Conservation (phyloP, 257 asterid genomes). For the Solanum virginianum region DNA sequence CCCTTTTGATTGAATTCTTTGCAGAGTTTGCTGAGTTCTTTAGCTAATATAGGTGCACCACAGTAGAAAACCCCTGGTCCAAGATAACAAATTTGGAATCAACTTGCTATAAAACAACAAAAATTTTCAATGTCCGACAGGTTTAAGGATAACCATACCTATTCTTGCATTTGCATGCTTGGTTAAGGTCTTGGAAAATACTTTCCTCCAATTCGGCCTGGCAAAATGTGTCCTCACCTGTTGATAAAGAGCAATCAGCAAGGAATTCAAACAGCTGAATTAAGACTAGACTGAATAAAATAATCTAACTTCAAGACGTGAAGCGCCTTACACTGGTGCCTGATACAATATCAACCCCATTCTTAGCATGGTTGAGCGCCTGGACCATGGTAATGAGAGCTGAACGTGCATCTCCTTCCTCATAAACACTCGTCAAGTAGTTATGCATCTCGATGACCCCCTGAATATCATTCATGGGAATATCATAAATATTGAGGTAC, state of each 20-base stretch:
- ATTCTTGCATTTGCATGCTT: slow-evolving; percentile 91
- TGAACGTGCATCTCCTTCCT: slow-evolving; percentile 97
- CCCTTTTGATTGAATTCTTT: slow-evolving; percentile 83
- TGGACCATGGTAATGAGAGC: slow-evolving; percentile 98
- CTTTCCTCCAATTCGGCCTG: slow-evolving; percentile 97
- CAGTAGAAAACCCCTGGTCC: slow-evolving; percentile 87
- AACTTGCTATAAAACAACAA: not conserved
- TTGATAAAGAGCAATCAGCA: not conserved
- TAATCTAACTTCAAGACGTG: not conserved
- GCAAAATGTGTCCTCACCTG: slow-evolving; percentile 95
- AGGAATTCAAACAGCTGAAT: not conserved
- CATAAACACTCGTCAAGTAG: slow-evolving; percentile 88
- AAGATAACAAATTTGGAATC: not conserved
- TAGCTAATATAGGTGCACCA: slow-evolving; percentile 79
- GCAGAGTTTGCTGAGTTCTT: slow-evolving; percentile 76
- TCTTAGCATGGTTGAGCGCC: slow-evolving; percentile 93
- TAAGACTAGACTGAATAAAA: not conserved
- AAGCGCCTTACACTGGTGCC: slow-evolving; percentile 65
- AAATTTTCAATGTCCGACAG: not conserved
- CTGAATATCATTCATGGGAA: slow-evolving; percentile 14
- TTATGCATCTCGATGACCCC: slow-evolving; percentile 98
- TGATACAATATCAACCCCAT: slow-evolving; percentile 83
- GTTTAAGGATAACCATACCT: slow-evolving; percentile 23
- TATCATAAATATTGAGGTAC: not conserved
- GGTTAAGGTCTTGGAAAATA: slow-evolving; percentile 61